These are phyloP conservation scores for Sporothrix pallida DNA, from an alignment of 2,329 filamentous ascomycete species.

Conservation along the genomic window DNA sequence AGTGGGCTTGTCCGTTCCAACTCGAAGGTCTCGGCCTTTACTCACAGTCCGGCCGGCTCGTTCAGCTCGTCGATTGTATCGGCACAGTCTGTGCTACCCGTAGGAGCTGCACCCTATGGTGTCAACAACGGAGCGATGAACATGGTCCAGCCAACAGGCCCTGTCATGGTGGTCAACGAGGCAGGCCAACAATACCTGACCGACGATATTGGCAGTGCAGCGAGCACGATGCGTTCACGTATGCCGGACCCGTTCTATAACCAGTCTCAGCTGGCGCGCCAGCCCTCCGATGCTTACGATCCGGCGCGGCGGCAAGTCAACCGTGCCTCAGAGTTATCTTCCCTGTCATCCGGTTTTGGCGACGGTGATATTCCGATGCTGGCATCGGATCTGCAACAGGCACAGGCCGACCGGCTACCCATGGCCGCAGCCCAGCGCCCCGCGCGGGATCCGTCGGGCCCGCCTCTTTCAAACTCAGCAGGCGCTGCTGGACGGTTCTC, in stretches of 20 bases:
- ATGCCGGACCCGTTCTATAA: slow-evolving; percentile 49
- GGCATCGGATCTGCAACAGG: slow-evolving; percentile 41
- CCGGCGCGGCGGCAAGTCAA: slow-evolving; percentile 47
- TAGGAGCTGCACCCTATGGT: neutral
- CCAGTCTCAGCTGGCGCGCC: slow-evolving; percentile 48
- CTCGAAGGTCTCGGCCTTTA: slow-evolving; percentile 36
- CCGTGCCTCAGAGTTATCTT: slow-evolving; percentile 60
- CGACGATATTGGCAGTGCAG: slow-evolving; percentile 22
- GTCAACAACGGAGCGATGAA: neutral
- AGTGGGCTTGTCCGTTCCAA: slow-evolving; percentile 30
- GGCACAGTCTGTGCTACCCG: slow-evolving; percentile 38
- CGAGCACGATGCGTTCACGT: slow-evolving; percentile 45
- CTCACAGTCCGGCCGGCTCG: slow-evolving; percentile 41
- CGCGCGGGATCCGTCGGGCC: neutral
- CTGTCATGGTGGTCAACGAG: neutral
- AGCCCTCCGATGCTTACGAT: slow-evolving; percentile 48
- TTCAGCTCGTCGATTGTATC: slow-evolving; percentile 42
- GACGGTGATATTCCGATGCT: slow-evolving; percentile 61
- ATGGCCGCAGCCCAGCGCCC: slow-evolving; percentile 29
- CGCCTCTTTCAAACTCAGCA: slow-evolving; percentile 29
- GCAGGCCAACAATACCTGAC: slow-evolving; percentile 7
- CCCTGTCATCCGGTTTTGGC: slow-evolving; percentile 68
- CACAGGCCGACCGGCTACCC: slow-evolving; percentile 16
- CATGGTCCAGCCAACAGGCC: neutral
- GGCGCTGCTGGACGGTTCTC: slow-evolving; percentile 35